Evolutionary conservation across 163 green algal species (phyloP).

Genomic region (Chloromonas sp.): DNA sequence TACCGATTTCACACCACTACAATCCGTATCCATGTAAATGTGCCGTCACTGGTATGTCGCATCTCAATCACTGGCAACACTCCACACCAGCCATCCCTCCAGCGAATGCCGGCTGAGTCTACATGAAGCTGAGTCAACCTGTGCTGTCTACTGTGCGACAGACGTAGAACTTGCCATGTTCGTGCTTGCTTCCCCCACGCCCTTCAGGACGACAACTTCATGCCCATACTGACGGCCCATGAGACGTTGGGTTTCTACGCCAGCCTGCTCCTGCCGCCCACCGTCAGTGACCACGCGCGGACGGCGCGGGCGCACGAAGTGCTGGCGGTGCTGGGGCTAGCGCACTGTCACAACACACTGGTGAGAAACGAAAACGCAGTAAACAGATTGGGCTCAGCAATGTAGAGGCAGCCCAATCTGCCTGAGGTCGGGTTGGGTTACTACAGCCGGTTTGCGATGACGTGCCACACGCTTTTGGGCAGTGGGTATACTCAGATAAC

Average conservation of each 20-base stretch:
- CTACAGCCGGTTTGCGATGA: too few relatives aligned
- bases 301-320: slow-evolving; percentile 24
- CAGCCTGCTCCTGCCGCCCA: slow-evolving; percentile 17
- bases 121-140: neutral
- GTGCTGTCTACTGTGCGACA: neutral
- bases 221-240: slow-evolving; percentile 40
- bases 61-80: neutral
- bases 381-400: neutral
- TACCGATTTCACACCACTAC: neutral
- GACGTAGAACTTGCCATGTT: neutral
- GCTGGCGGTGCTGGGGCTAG: slow-evolving; percentile 36
- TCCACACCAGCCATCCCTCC: neutral
- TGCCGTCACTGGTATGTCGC: neutral
- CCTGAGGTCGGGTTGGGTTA: too few relatives aligned
- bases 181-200: neutral
- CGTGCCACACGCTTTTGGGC: neutral
- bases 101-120: neutral
- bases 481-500: neutral
- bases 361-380: slow-evolving; percentile 17
- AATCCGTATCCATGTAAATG: neutral
- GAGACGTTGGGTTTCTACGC: slow-evolving; percentile 40
- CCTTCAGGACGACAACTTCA: slow-evolving; percentile 50
- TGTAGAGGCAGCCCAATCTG: neutral
- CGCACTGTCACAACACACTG: slow-evolving; percentile 27
- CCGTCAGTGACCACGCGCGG: neutral